These are phyloP conservation scores for Metschnikowia kofuensis DNA, from an alignment of 805 yeast species.

Conservation along the genomic window DNA sequence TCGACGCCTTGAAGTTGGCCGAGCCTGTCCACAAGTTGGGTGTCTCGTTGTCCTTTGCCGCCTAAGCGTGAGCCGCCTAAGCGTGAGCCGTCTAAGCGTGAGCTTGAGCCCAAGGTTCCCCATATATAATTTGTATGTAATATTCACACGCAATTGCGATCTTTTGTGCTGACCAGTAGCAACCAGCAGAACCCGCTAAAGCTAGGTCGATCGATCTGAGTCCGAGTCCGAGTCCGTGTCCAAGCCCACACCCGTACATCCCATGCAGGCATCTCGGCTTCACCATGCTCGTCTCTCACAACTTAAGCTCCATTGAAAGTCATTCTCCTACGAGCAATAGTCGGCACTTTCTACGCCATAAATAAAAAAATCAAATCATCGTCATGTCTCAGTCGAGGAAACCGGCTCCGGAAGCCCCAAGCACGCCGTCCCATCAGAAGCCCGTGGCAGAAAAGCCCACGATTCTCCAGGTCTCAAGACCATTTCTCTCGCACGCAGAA, in stretches of 20 bases:
- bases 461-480: constrained; percentile 49
- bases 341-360: background rate
- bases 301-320: no score
- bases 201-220: no score
- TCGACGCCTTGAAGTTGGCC: constrained; percentile 91
- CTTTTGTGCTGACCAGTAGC: no score
- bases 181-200: no score
- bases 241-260: constrained; percentile 11
- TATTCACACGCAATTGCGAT: background rate
- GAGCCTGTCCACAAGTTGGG: constrained; percentile 99
- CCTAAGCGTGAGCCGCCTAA: constrained; percentile 65
- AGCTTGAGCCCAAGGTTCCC: background rate
- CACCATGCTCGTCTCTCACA: no score
- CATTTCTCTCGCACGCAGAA: constrained; percentile 56
- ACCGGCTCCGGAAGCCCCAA: background rate
- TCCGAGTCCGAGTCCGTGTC: background rate
- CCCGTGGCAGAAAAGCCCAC: constrained; percentile 13
- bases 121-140: constrained; percentile 5
- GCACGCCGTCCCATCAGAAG: constrained; percentile 2
- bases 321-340: no score
- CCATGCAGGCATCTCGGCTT: background rate
- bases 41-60: constrained; percentile 88
- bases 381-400: no score
- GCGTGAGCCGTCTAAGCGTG: constrained; percentile 64
- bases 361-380: background rate